Conservation (phyloP, 345 rosid genomes). For the Pugionium cornutum region DNA sequence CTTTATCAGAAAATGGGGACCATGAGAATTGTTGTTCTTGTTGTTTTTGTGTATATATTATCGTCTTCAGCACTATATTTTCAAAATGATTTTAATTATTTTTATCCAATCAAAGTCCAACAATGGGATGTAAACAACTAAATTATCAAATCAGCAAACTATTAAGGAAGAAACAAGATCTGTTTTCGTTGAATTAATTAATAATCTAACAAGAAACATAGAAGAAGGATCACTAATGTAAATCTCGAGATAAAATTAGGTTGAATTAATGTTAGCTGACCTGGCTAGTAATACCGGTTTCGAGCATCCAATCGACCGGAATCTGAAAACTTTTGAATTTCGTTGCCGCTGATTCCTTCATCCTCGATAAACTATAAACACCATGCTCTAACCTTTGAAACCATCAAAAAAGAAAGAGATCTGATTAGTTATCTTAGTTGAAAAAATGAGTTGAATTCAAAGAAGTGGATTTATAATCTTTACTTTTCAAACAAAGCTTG, state of each 20-base stretch:
- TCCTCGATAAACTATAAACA: slow-evolving; percentile 79
- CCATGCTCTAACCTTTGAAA: slow-evolving; percentile 76
- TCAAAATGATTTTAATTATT: not conserved
- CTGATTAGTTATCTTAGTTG: not conserved
- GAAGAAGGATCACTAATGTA: slow-evolving; percentile 1
- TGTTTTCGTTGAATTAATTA: not conserved
- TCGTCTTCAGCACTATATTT: slow-evolving; percentile 6
- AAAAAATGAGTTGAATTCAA: not conserved
- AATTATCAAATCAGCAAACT: not conserved
- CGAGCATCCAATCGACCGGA: slow-evolving; percentile 95
- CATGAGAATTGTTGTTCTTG: slow-evolving; percentile 38
- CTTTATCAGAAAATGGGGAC: slow-evolving; percentile 32
- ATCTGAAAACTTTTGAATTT: slow-evolving; percentile 69
- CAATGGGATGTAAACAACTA: no score
- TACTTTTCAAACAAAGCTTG: slow-evolving; percentile 93
- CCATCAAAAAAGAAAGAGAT: not conserved
- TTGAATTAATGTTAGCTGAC: slow-evolving; percentile 39
- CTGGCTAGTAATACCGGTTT: slow-evolving; percentile 85
- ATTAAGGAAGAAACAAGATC: slow-evolving; percentile 6
- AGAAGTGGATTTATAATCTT: not conserved
- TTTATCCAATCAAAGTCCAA: slow-evolving; percentile 20
- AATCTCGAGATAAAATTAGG: slow-evolving; percentile 1
- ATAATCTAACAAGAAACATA: not conserved
- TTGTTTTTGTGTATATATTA: not conserved
- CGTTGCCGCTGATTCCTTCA: slow-evolving; percentile 82